Evolutionary conservation across 1,139 yeast species (phyloP).

Genomic region (Yamadazyma epiphylla): DNA sequence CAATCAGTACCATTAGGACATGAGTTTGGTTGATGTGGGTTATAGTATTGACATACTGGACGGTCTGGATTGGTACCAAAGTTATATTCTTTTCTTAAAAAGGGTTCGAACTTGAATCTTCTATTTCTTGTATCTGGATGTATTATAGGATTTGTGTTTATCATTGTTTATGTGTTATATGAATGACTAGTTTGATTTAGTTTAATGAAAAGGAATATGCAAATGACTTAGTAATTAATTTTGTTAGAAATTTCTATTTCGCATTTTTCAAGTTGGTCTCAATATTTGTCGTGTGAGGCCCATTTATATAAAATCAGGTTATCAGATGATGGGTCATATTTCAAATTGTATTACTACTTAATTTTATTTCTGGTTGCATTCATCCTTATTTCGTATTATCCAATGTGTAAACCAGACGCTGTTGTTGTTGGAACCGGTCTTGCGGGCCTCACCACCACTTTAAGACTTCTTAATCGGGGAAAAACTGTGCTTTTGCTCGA

Average conservation of each 20-base stretch:
- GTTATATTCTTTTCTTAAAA: slow-evolving; percentile 72
- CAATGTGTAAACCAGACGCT: slow-evolving; percentile 6
- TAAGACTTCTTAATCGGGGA: slow-evolving; percentile 23
- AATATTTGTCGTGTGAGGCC: too few relatives aligned
- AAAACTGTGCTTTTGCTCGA: slow-evolving; percentile 26
- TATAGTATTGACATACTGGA: slow-evolving; percentile 78
- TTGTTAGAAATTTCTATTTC: too few relatives aligned
- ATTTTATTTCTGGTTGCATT: not conserved
- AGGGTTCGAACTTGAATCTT: slow-evolving; percentile 78
- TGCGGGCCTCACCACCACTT: slow-evolving; percentile 32
- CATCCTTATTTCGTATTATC: not conserved
- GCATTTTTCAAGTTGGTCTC: too few relatives aligned
- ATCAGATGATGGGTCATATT: too few relatives aligned
- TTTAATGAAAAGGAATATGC: too few relatives aligned
- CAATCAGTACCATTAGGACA: slow-evolving; percentile 87
- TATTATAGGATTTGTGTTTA: slow-evolving; percentile 35
- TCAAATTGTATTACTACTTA: too few relatives aligned
- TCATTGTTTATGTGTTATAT: slow-evolving; percentile 14
- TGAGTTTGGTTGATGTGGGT: slow-evolving; percentile 56
- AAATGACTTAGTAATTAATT: too few relatives aligned
- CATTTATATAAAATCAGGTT: too few relatives aligned
- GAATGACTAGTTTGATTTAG: too few relatives aligned
- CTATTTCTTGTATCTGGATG: slow-evolving; percentile 41
- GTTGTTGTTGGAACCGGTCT: slow-evolving; percentile 34
- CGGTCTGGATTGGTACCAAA: slow-evolving; percentile 87